These are phyloP conservation scores for Saccharomycopsis crataegensis DNA, from an alignment of 1,139 yeast genomes.

Conservation along the genomic window DNA sequence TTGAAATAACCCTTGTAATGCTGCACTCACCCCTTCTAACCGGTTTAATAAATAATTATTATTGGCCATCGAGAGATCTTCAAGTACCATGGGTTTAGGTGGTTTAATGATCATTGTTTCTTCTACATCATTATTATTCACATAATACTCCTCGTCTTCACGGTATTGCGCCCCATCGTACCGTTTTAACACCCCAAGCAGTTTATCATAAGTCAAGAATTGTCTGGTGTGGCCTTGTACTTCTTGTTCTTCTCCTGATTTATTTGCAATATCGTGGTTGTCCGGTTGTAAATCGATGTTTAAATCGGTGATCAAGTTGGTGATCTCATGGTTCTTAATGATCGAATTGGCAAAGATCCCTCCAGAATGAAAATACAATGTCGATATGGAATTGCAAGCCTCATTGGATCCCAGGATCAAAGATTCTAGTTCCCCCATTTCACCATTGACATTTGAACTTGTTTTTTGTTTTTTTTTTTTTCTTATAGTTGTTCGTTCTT, in stretches of 20 bases:
- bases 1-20: constrained; percentile 5
- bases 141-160: constrained; percentile 13
- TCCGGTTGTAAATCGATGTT: constrained; percentile 5
- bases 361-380: constrained; percentile 9
- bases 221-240: neutral
- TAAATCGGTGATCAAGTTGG: constrained; percentile 17
- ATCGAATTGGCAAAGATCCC: constrained; percentile 17
- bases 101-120: constrained; percentile 11
- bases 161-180: constrained; percentile 11
- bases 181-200: constrained; percentile 1
- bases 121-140: constrained; percentile 9
- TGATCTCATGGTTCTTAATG: constrained; percentile 15
- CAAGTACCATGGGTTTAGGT: constrained; percentile 9
- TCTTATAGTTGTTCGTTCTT: too few relatives aligned
- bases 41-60: constrained; percentile 8
- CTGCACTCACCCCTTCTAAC: constrained; percentile 1
- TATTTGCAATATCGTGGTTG: neutral
- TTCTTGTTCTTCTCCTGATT: neutral
- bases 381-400: constrained; percentile 2
- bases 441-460: too few relatives aligned
- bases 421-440: neutral
- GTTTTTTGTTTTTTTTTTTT: too few relatives aligned
- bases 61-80: constrained; percentile 14
- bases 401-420: neutral
- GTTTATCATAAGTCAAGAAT: constrained; percentile 11